These are phyloP conservation scores for Alternaria ventricosa DNA, from an alignment of 2,329 filamentous ascomycete species.

Conservation along the genomic window DNA sequence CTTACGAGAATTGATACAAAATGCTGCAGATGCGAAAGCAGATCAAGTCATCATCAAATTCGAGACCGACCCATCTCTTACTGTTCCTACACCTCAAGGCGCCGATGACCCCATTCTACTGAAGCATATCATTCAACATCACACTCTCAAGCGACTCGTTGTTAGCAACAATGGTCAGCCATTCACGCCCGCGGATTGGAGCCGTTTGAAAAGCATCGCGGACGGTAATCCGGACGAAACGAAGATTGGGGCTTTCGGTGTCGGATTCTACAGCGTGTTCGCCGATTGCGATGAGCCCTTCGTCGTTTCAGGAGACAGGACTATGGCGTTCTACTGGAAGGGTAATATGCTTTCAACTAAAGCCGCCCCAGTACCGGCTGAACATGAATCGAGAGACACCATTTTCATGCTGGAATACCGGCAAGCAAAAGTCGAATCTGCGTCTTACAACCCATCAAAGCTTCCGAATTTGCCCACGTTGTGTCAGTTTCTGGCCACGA, in stretches of 20 bases:
- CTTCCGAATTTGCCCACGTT: constrained; percentile 85
- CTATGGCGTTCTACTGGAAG: constrained; percentile 99
- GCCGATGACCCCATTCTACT: constrained; percentile 73
- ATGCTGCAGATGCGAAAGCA: constrained; percentile 95
- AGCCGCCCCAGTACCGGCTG: constrained; percentile 74
- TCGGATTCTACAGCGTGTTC: constrained; percentile 98
- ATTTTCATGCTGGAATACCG: constrained; percentile 96
- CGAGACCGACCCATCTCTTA: constrained; percentile 85
- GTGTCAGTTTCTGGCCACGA: constrained; percentile 91
- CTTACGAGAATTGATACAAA: constrained; percentile 93
- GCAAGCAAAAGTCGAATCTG: constrained; percentile 67
- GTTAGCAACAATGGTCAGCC: constrained; percentile 91
- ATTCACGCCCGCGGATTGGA: constrained; percentile 92
- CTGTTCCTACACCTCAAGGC: constrained; percentile 71
- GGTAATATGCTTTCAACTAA: constrained; percentile 96
- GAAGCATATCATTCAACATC: constrained; percentile 82
- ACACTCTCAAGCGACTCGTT: constrained; percentile 84
- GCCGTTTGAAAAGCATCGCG: constrained; percentile 92
- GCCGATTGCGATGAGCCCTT: constrained; percentile 98
- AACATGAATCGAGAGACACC: constrained; percentile 73
- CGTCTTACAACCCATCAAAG: constrained; percentile 64
- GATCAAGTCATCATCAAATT: constrained; percentile 88
- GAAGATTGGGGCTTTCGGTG: constrained; percentile 97
- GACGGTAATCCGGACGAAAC: constrained; percentile 99
- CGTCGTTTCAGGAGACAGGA: constrained; percentile 87